Evolutionary conservation across 371 early-diverging fungal genomes (phyloP).

Genomic region (Mucor plumbeus): DNA sequence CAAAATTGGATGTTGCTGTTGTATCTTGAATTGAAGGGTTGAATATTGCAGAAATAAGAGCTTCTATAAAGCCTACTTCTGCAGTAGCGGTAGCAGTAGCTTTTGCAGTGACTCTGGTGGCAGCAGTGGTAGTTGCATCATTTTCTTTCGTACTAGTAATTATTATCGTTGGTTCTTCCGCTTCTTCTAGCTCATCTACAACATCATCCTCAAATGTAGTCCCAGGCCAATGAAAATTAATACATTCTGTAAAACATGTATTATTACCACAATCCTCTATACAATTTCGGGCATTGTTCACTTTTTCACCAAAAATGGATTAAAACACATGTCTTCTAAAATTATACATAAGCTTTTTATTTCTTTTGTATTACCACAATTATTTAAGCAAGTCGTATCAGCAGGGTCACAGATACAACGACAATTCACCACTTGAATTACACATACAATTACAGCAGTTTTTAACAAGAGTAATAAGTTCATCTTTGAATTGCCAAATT

Average conservation of each 20-base stretch:
- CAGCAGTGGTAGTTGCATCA: not conserved
- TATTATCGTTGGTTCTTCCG: not conserved
- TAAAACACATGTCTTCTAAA: slow-evolving; percentile 13
- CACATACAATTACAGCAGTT: not conserved
- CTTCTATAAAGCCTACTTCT: not conserved
- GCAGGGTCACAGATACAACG: slow-evolving; percentile 23
- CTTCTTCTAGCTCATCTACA: not conserved
- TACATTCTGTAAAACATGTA: slow-evolving; percentile 14
- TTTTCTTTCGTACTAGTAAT: not conserved
- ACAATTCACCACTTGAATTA: not conserved
- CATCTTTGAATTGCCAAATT: not conserved
- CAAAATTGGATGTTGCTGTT: not conserved
- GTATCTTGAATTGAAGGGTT: not conserved
- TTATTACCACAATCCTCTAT: slow-evolving; percentile 12
- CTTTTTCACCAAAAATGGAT: slow-evolving; percentile 14
- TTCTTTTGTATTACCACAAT: slow-evolving; percentile 25
- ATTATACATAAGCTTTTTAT: slow-evolving; percentile 4
- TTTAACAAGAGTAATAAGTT: not conserved
- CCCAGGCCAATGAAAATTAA: slow-evolving; percentile 22
- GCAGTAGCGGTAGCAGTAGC: not conserved
- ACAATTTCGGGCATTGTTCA: slow-evolving; percentile 16
- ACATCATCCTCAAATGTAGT: not conserved
- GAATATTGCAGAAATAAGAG: slow-evolving; percentile 1
- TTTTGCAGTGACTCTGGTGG: not conserved
- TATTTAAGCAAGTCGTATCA: slow-evolving; percentile 16